These are phyloP conservation scores for Fusarium udum DNA, from an alignment of 2,329 filamentous ascomycete genomes.

Conservation along the genomic window DNA sequence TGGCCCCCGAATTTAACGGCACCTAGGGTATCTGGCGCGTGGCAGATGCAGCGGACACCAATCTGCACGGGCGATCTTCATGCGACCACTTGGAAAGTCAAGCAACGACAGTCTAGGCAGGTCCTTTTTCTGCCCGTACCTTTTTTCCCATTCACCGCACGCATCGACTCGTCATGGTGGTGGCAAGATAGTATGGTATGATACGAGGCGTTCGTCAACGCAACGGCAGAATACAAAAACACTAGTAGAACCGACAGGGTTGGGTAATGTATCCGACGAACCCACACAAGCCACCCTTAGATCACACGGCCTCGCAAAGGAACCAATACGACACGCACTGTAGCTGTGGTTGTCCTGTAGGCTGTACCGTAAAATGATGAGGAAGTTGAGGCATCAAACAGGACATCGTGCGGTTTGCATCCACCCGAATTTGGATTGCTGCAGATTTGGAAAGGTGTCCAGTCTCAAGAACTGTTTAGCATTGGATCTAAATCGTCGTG, in stretches of 20 bases:
- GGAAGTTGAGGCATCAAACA: neutral
- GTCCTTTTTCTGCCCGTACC: neutral
- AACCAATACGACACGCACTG: neutral
- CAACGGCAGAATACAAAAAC: neutral
- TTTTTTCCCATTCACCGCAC: neutral
- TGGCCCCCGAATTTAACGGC: slow-evolving; percentile 25
- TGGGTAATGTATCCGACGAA: slow-evolving; percentile 20
- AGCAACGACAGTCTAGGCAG: slow-evolving; percentile 1
- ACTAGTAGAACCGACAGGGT: slow-evolving; percentile 1
- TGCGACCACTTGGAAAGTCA: slow-evolving; percentile 27
- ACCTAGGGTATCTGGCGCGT: slow-evolving; percentile 15
- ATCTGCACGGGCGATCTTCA: slow-evolving; percentile 31
- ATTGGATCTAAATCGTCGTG: slow-evolving; percentile 19
- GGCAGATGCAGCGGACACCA: slow-evolving; percentile 30
- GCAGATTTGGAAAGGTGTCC: slow-evolving; percentile 32
- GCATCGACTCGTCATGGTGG: slow-evolving; percentile 13
- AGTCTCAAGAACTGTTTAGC: slow-evolving; percentile 34
- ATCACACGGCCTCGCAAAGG: neutral
- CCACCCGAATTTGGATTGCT: slow-evolving; percentile 30
- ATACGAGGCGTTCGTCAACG: neutral
- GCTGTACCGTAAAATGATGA: neutral
- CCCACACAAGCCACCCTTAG: neutral
- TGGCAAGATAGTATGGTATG: slow-evolving; percentile 8
- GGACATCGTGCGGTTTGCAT: slow-evolving; percentile 13
- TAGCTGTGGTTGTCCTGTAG: neutral